Evolutionary conservation across 2,329 filamentous ascomycete genomes (phyloP).

Genomic region (Elsinoe fawcettii): DNA sequence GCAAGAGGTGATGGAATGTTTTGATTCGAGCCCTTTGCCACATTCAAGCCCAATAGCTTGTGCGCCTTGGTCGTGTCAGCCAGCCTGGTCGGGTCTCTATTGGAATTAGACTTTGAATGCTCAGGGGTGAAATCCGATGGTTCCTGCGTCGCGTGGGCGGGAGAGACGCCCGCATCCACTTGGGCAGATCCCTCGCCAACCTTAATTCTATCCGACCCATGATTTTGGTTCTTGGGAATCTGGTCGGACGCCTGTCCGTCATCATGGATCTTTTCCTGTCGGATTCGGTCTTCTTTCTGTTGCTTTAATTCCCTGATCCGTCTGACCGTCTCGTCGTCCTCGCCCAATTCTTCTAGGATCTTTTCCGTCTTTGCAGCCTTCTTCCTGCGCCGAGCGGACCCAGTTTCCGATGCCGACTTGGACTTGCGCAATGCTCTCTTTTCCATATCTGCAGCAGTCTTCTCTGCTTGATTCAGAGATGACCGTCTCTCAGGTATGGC

Average conservation of each 20-base stretch:
- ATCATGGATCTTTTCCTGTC: slow-evolving; percentile 29
- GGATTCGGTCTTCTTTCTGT: slow-evolving; percentile 48
- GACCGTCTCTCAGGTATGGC: slow-evolving; percentile 30
- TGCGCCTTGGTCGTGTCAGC: slow-evolving; percentile 32
- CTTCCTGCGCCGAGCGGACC: slow-evolving; percentile 23
- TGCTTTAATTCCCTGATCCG: slow-evolving; percentile 52
- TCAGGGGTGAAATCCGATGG: slow-evolving; percentile 4
- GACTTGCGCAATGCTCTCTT: slow-evolving; percentile 26
- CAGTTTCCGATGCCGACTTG: background rate
- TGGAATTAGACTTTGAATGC: slow-evolving; percentile 4
- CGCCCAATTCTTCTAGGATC: slow-evolving; percentile 27
- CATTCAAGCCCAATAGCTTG: slow-evolving; percentile 33
- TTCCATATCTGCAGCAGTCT: slow-evolving; percentile 21
- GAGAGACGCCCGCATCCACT: slow-evolving; percentile 8
- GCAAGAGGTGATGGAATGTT: slow-evolving; percentile 15
- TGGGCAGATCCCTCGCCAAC: slow-evolving; percentile 3
- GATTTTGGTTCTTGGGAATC: background rate
- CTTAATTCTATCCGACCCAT: slow-evolving; percentile 6
- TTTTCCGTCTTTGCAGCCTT: slow-evolving; percentile 21
- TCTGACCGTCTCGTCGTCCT: slow-evolving; percentile 47
- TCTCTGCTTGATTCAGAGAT: slow-evolving; percentile 30
- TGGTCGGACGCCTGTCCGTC: background rate
- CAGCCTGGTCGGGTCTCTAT: slow-evolving; percentile 16
- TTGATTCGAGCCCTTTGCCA: background rate
- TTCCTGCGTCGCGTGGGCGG: slow-evolving; percentile 11